Conservation (phyloP, 768 basidiomycete species). For the Tylopilus sp. region DNA sequence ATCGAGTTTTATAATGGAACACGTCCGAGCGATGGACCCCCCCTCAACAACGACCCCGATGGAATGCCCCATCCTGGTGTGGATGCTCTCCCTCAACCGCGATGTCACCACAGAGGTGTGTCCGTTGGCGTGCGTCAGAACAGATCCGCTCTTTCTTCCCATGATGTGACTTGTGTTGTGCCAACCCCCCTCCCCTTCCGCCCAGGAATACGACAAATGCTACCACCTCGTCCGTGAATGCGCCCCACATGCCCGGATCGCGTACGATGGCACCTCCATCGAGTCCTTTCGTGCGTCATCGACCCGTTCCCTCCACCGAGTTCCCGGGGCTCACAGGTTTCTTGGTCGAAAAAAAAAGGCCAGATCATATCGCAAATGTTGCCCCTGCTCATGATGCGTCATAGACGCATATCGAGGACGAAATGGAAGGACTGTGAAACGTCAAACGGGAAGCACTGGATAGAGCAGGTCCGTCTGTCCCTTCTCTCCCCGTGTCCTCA, state of each 20-base stretch:
- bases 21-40: no score
- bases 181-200: background rate
- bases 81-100: slow-evolving; percentile 77
- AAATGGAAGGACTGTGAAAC: slow-evolving; percentile 69
- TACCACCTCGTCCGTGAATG: slow-evolving; percentile 58
- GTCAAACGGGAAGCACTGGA: slow-evolving; percentile 72
- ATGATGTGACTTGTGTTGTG: background rate
- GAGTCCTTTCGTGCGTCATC: slow-evolving; percentile 72
- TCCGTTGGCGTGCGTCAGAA: slow-evolving; percentile 21
- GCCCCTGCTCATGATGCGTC: slow-evolving; percentile 82
- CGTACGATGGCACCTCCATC: slow-evolving; percentile 52
- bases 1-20: slow-evolving; percentile 32
- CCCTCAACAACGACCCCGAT: slow-evolving; percentile 16
- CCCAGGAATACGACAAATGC: slow-evolving; percentile 72
- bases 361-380: slow-evolving; percentile 70
- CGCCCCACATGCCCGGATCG: slow-evolving; percentile 52
- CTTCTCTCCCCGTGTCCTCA: background rate
- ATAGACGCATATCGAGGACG: slow-evolving; percentile 70
- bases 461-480: slow-evolving; percentile 59
- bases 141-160: no score
- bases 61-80: slow-evolving; percentile 71
- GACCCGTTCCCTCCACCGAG: no score
- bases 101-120: slow-evolving; percentile 65
- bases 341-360: slow-evolving; percentile 40
- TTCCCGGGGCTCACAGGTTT: no score